Base-by-base conservation (phyloP, 192 early-diverging fungal species). In the Geosiphon pyriformis region DNA sequence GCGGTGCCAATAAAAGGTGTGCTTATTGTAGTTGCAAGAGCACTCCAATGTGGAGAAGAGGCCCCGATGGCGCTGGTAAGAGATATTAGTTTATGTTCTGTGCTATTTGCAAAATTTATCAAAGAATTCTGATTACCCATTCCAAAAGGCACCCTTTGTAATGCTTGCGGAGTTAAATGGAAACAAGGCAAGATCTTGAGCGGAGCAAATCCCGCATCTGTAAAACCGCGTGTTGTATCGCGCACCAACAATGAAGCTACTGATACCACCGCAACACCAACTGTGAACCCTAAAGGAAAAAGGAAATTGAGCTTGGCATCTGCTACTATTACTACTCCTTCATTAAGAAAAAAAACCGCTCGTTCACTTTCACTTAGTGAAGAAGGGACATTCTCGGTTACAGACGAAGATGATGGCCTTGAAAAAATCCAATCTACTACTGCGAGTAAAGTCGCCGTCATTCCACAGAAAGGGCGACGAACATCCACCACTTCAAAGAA, bases 121-220 rank as follows among this genome's bases (percentile, higher is more conserved):
- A 23, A 42, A 42, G 27, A 4, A 27, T 37, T 46, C 12, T 23
- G 22, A 15, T 35, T 4, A 26, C 0, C 26, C 46, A 26, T 42
- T 42, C 6, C 6, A 7, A 53, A 57, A 27, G 63, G 67, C 3
- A 91, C 89, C 0, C 74, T 91, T 3, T 91, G 89, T 61, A 91
- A 91, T 70, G 88, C 88, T 0, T 91, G 89, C 61, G 89, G 89
- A 10, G 89, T 91, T 11, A 90, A 90, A 62, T 91, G 89, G 89
- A 90, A 88, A 56, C 80, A 87, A 55, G 90, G 90, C 53, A 92
- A 90, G 61, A 88, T 90, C 29, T 52, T 88, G 46, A 61, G 72
- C 46, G 78, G 72, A 35, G n/a, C 58, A 4, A 56, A 34, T 6
- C 60, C 58, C 17, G 25, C 57, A 27, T n/a, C 65, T 29, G n/a